Conservation (phyloP, 495 filamentous ascomycete species). For the Platismatia glauca region DNA sequence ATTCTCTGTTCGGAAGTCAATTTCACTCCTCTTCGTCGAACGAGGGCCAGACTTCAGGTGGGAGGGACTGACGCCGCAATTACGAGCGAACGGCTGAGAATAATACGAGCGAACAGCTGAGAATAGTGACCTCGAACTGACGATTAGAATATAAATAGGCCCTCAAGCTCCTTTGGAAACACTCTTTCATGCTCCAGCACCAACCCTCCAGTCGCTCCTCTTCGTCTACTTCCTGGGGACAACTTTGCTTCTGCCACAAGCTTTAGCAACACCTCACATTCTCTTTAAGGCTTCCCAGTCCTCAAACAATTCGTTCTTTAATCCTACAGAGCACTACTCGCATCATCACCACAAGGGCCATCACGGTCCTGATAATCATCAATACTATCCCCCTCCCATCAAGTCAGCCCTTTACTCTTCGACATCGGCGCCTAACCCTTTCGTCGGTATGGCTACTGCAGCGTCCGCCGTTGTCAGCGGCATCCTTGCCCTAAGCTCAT, state of each 20-base stretch:
- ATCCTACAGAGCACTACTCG: neutral
- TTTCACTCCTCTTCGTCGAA: no score
- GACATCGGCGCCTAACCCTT: neutral
- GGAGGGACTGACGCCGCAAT: no score
- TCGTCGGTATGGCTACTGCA: neutral
- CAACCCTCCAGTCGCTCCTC: neutral
- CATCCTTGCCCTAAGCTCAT: constrained; percentile 7
- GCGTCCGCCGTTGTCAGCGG: constrained; percentile 6
- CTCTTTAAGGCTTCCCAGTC: neutral
- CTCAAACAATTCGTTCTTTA: neutral
- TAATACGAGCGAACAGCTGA: no score
- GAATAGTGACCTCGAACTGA: neutral
- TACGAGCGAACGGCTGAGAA: no score
- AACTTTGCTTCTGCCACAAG: neutral
- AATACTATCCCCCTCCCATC: no score
- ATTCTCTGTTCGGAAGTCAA: neutral
- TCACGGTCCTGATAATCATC: no score
- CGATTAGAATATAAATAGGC: constrained; percentile 9
- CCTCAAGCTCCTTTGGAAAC: constrained; percentile 2
- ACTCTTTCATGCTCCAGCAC: neutral
- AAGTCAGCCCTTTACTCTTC: neutral
- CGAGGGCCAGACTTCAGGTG: no score
- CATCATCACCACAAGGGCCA: neutral
- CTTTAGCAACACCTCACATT: neutral
- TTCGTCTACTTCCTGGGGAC: neutral